Base-by-base conservation (phyloP, 1,284 basidiomycete species). In the Termitomyces sp. region DNA sequence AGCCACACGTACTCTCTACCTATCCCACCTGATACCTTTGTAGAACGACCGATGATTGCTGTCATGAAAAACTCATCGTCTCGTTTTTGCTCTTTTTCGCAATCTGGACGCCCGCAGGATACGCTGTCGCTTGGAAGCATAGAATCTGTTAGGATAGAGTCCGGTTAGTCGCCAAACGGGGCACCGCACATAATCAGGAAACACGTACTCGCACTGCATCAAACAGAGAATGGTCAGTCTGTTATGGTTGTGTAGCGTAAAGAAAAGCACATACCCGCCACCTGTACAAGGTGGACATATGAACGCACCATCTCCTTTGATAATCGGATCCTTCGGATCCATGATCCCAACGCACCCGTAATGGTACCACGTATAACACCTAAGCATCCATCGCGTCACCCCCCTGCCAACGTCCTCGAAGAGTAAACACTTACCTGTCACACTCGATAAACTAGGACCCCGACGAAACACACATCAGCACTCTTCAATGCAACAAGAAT, bases 311-410 rank as follows among this genome's bases (percentile, higher is more conserved):
- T 56, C 51, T 1, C 57, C 57, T 14, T 60, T 59, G 39, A 70
- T 45, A 9, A 66, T 61, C 3, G 58, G 28, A 49, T 73, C 72
- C 3, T 60, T 58, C 5, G 56, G 42, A 13, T 52, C 55, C 16
- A 19, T 46, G 21, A 73, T 62, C 7, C 71, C 72, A 13, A 71
- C 68, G 46, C 73, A 75, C 8, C 69, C 72, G 34, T 69, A 68
- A 46, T 74, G 73, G 47, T 69, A 74, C 73, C 72, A 72, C 14
- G 35, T 45, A 9, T 54, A 56, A 51, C 68, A 70, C 18, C 69
- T 70, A 41, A 37, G 34, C 21, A 47, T 11, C 31, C 21, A 40
- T 26, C 14, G 33, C 34, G 46, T 51, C 55, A 44, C 41, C 26
- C 35, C 5, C 21, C 31, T 38, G 35, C 24, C 21, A 21, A 11